A percentile compares a stretch with the other conserved stretches of the same genome.
Conservation (phyloP, 345 rosid genomes). For the Triadica sebifera region DNA sequence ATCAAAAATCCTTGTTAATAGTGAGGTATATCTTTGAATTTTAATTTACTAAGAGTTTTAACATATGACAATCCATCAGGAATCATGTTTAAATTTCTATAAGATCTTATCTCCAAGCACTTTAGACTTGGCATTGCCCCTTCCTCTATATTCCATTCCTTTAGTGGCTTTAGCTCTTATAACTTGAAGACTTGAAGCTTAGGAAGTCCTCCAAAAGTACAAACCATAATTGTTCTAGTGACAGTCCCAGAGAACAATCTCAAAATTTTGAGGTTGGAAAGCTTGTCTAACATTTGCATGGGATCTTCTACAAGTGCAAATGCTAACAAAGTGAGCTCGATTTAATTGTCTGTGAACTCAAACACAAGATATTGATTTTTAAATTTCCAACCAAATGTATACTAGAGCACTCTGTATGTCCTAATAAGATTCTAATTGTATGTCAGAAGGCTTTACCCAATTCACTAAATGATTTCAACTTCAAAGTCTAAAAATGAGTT, state of each 20-base stretch:
- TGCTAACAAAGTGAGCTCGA: conserved; percentile 17
- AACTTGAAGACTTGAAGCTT: conserved; percentile 15
- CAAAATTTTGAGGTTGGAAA: conserved; percentile 17
- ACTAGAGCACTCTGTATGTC: conserved; percentile 12
- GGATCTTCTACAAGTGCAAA: conserved; percentile 19
- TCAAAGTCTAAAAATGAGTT: conserved; percentile 14
- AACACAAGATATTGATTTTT: background rate
- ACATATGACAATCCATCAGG: conserved; percentile 24
- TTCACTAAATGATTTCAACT: conserved; percentile 18
- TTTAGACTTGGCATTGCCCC: conserved; percentile 12
- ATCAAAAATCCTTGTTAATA: conserved; percentile 6
- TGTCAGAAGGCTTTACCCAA: conserved; percentile 12
- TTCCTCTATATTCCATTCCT: conserved; percentile 12
- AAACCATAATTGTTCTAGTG: conserved; percentile 9
- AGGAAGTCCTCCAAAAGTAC: conserved; percentile 8
- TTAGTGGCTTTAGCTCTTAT: conserved; percentile 3
- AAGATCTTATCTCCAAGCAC: conserved; percentile 20
- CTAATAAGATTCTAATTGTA: conserved; percentile 12
- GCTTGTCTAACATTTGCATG: conserved; percentile 12
- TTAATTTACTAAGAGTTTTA: background rate
- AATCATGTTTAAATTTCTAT: conserved; percentile 8
- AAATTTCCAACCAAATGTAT: conserved; percentile 16
- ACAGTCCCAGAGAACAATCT: conserved; percentile 12
- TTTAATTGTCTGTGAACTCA: conserved; percentile 12
- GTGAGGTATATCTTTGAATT: conserved; percentile 14